A percentile compares a stretch with the other conserved stretches of the same genome.
Conservation (phyloP, 2,329 filamentous ascomycete species). For the Zalaria sp. region DNA sequence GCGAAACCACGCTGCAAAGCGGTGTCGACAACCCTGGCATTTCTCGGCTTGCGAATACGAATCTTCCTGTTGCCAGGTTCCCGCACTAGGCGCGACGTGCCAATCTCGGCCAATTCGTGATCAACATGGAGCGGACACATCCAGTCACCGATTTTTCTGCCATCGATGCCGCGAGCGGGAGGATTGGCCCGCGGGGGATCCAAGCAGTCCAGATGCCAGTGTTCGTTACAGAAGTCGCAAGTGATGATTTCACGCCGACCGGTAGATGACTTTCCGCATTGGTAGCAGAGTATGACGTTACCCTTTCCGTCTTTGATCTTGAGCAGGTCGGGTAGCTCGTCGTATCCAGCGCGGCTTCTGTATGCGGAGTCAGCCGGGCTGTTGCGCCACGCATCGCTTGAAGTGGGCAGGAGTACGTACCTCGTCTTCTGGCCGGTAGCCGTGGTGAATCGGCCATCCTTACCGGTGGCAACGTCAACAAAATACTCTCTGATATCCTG, state of each 20-base stretch:
- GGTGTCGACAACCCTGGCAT: slow-evolving; percentile 32
- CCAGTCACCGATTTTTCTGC: slow-evolving; percentile 56
- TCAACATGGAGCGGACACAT: slow-evolving; percentile 80
- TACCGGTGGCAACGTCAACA: slow-evolving; percentile 61
- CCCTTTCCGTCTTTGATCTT: slow-evolving; percentile 50
- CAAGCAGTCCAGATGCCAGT: slow-evolving; percentile 89
- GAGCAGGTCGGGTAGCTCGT: slow-evolving; percentile 23
- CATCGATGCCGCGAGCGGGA: slow-evolving; percentile 41
- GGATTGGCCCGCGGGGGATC: slow-evolving; percentile 71
- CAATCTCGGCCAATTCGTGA: slow-evolving; percentile 51
- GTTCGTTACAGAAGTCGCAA: slow-evolving; percentile 67
- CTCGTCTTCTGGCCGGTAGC: slow-evolving; percentile 38
- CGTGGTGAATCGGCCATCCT: slow-evolving; percentile 72
- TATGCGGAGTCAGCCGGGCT: neutral
- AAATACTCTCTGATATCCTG: slow-evolving; percentile 59
- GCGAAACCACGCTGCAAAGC: slow-evolving; percentile 45
- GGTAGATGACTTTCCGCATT: slow-evolving; percentile 54
- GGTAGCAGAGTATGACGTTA: slow-evolving; percentile 62
- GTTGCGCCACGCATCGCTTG: neutral
- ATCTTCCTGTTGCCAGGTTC: slow-evolving; percentile 13
- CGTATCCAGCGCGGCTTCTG: slow-evolving; percentile 25
- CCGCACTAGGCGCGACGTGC: slow-evolving; percentile 16
- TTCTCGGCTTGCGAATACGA: slow-evolving; percentile 37
- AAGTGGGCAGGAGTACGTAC: slow-evolving; percentile 31
- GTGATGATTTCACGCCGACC: slow-evolving; percentile 61